Evolutionary conservation across 768 basidiomycete genomes (phyloP), one percentile per base, ranked within the genome.

Genomic region (Myochromella boudieri): DNA sequence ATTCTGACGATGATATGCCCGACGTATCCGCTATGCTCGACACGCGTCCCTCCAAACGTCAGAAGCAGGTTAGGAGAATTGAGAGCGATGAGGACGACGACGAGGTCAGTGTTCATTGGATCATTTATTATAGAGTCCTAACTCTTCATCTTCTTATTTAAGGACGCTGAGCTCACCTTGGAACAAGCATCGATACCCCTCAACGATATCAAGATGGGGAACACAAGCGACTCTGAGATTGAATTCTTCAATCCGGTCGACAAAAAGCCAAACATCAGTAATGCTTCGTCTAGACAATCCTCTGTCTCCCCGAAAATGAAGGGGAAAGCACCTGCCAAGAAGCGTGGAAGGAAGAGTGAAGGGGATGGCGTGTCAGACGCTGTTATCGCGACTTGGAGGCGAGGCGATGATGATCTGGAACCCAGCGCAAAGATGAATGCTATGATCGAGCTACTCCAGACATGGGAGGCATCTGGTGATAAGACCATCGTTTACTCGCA

Each of bases 401-500:
- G 71, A 37, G 81, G 78, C 20, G 82, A 82, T 52, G 76, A 79
- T 49, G 76, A 81, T 59, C 58, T 85, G 50, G 82, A 85, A 60
- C 73, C 83, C 6, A 84, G 82, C 59, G 70, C 83, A 7, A 87
- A 87, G 71, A 87, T 87, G 84, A 38, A 76, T 18, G 72, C 71
- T 22, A 61, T 84, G 55, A 62, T 88, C 15, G 61, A 72, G 1
- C 67, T 78, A 37, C 66, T 91, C 53, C 75, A 79, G 55, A 69
- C 82, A 46, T 82, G 79, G 78, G 79, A 82, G 11, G 51, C 56
- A 7, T 72, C 69, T 4, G 83, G 82, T 0, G 85, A 87, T 59
- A 87, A 87, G 70, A 79, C 78, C 3, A 86, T 87, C 26, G 71
- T 76, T 32, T 87, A 82, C 62, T 85, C 83, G 4, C 85, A 87